A percentile compares a stretch with the other conserved stretches of the same genome.
Conservation (phyloP, 441 rosid species). For the Pelargonium fulgidum region DNA sequence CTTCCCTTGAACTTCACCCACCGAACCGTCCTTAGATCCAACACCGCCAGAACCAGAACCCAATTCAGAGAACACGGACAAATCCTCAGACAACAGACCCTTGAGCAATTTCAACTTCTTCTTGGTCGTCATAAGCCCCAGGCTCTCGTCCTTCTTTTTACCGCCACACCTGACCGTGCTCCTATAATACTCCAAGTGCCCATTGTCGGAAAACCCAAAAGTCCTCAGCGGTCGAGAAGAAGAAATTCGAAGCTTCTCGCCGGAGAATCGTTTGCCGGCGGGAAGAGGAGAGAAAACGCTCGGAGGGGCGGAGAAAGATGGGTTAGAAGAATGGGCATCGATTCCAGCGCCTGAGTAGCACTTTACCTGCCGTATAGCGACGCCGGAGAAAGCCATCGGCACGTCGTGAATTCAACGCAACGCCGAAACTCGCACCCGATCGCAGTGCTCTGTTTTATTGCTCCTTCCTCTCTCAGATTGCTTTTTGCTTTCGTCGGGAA, state of each 20-base stretch:
- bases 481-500: background rate
- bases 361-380: conserved; percentile 28
- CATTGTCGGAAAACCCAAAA: conserved; percentile 33
- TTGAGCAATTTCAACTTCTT: conserved; percentile 40
- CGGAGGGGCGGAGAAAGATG: background rate
- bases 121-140: conserved; percentile 23
- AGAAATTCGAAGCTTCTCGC: background rate
- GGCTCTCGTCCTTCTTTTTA: conserved; percentile 29
- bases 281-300: background rate
- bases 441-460: background rate
- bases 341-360: conserved; percentile 23
- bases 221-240: conserved; percentile 4
- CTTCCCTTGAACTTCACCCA: conserved; percentile 30
- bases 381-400: conserved; percentile 33
- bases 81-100: conserved; percentile 30
- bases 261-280: background rate
- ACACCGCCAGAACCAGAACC: conserved; percentile 27
- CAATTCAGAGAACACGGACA: conserved; percentile 30
- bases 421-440: background rate
- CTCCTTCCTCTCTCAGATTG: background rate
- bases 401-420: background rate
- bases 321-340: background rate
- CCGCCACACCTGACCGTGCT: conserved; percentile 28
- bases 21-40: conserved; percentile 28
- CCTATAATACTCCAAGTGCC: conserved; percentile 31